A percentile compares a stretch with the other conserved stretches of the same genome.
Conservation (phyloP, 768 basidiomycete species). For the Strobilomyces dryophilus region DNA sequence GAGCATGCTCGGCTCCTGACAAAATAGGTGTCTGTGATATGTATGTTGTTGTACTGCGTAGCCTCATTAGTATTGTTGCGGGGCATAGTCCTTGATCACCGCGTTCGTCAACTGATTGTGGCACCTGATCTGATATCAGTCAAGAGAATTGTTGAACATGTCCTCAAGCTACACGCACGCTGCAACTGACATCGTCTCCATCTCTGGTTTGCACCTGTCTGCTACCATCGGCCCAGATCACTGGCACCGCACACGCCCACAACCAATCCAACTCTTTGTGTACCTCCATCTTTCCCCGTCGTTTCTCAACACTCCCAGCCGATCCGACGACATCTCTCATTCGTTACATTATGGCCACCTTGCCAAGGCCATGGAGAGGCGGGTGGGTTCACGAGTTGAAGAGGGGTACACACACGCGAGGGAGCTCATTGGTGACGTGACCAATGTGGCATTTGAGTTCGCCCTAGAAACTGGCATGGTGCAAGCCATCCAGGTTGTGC, state of each 20-base stretch:
- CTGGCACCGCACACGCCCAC: constrained; percentile 44
- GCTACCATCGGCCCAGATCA: constrained; percentile 46
- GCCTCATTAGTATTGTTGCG: no score
- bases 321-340: constrained; percentile 48
- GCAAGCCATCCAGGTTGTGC: constrained; percentile 38
- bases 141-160: no score
- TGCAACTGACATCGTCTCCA: constrained; percentile 39
- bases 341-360: constrained; percentile 67
- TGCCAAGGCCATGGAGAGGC: constrained; percentile 41
- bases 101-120: no score
- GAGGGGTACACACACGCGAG: constrained; percentile 26
- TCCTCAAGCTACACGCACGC: not conserved
- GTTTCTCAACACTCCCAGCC: constrained; percentile 43
- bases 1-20: no score
- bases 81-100: no score
- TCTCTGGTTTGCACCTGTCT: constrained; percentile 39
- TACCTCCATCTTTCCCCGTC: constrained; percentile 37
- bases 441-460: constrained; percentile 34
- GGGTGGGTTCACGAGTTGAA: constrained; percentile 15
- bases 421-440: constrained; percentile 35
- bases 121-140: no score
- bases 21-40: no score
- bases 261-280: constrained; percentile 51
- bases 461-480: constrained; percentile 13
- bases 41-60: no score